Base-by-base conservation (phyloP, 176 grass and related monocot genomes). In the Elaeis guineensis region DNA sequence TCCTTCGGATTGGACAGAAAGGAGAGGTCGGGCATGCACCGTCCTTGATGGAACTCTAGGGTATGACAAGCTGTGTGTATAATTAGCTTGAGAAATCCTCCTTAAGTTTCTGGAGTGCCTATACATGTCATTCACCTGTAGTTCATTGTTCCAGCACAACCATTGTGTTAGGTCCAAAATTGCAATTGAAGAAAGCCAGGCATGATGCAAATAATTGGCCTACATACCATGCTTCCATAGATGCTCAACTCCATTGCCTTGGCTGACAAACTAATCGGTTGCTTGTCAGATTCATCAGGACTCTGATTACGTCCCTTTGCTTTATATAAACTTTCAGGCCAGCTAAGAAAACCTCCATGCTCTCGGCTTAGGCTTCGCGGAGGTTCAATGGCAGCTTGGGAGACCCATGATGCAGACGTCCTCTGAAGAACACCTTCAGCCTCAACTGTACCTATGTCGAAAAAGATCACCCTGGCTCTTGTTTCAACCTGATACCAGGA, bases 201-300 rank as follows among this genome's bases (percentile, higher is more conserved):
- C 5, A 19, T 17, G 39, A 17, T 8, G 9, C 17, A 54, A 55
- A 54, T 53, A 16, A 21, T 62, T 3, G 15, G 19, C 19, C 50
- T 5, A 63, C 65, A 16, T 70, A 97, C 92, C 87, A 80, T 88
- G 80, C 86, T 85, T 22, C 92, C 92, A 24, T 90, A 96, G 63
- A 82, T 90, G 83, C 87, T 96, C 72, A 96, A 49, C 24, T 90
- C 77, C 72, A 96, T 59, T 22, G 92, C 92, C 75, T 75, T 83
- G 14, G 87, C 70, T 49, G 87, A 85, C 58, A 90, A 75, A 75
- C 78, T 80, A 52, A 39, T 50, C 5, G 68, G 48, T 11, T 75
- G 73, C 59, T 73, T 77, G 21, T 53, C 54, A 22, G 66, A 65
- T 63, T 90, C 83, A 24, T 62, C 57, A 21, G 77, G 49, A 80